phyloP scores from a whole-genome alignment of 805 yeast genomes.

The Crinitomyces ghanaensis region DNA sequence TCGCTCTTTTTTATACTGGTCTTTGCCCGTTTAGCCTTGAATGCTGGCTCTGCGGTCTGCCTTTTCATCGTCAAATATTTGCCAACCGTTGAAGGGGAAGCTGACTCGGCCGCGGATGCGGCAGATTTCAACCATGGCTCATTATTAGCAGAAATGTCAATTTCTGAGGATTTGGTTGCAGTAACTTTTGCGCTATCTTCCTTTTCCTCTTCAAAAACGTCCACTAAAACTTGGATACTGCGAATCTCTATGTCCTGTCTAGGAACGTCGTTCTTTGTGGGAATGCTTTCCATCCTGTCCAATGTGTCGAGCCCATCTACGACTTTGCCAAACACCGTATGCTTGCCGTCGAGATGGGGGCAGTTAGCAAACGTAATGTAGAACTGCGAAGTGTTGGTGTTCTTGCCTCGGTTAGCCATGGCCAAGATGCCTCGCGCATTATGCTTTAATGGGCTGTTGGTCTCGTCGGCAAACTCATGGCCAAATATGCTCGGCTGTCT shows the following conservation, averaged over 20 bases:
- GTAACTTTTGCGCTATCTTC: conserved; percentile 2
- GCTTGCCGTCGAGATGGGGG: conserved; percentile 66
- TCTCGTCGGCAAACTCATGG: conserved; percentile 24
- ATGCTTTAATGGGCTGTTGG: conserved; percentile 41
- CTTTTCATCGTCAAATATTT: conserved; percentile 13
- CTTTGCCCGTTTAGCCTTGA: conserved; percentile 9
- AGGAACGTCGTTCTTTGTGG: conserved; percentile 38
- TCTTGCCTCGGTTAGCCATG: conserved; percentile 91
- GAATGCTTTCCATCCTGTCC: conserved; percentile 44
- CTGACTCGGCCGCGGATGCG: too few relatives aligned
- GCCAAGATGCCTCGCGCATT: conserved; percentile 70
- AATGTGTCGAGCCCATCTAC: conserved; percentile 31
- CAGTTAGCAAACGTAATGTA: conserved; percentile 57
- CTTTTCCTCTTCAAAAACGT: conserved; percentile 15
- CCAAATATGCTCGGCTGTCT: conserved; percentile 50
- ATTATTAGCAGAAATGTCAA: conserved; percentile 10
- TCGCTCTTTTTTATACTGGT: conserved; percentile 14
- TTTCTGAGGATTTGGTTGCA: conserved; percentile 1
- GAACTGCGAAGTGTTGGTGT: conserved; percentile 87
- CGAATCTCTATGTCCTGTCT: conserved; percentile 31
- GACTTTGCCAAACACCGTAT: conserved; percentile 68
- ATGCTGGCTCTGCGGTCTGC: conserved; percentile 3
- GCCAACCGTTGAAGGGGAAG: conserved; percentile 11
- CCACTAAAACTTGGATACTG: conserved; percentile 10
- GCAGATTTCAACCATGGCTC: conserved; percentile 18